A percentile compares a stretch with the other conserved stretches of the same genome.
phyloP scores from a whole-genome alignment of 1,139 yeast species.

The Lodderomyces jiufengensis region DNA sequence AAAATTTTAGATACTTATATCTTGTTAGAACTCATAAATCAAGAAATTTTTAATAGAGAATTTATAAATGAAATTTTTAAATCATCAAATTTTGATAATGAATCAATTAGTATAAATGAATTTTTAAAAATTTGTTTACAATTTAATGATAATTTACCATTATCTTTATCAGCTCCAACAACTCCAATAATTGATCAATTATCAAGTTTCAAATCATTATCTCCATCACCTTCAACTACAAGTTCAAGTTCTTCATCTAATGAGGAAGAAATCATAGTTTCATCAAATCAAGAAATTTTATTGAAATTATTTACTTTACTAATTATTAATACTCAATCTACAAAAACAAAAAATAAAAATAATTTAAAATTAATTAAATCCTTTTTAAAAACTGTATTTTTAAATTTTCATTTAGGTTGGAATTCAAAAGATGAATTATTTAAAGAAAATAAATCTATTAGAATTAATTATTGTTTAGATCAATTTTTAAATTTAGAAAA shows the following conservation, averaged over 20 bases:
- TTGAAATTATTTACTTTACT: constrained; percentile 33
- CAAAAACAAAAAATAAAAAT: constrained; percentile 30
- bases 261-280: constrained; percentile 8
- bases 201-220: background rate
- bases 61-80: constrained; percentile 25
- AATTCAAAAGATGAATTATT: constrained; percentile 33
- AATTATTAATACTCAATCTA: constrained; percentile 36
- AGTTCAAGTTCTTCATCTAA: background rate
- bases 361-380: constrained; percentile 32
- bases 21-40: constrained; percentile 33
- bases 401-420: constrained; percentile 46
- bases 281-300: constrained; percentile 28
- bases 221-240: background rate
- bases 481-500: constrained; percentile 32
- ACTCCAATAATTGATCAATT: constrained; percentile 30
- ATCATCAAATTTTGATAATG: constrained; percentile 26
- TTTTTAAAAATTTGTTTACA: constrained; percentile 35
- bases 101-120: constrained; percentile 22
- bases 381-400: constrained; percentile 32
- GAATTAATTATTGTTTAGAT: constrained; percentile 35
- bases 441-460: constrained; percentile 33
- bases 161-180: constrained; percentile 44
- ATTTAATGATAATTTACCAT: constrained; percentile 40
- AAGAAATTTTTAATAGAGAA: constrained; percentile 29
- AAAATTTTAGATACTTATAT: constrained; percentile 27